phyloP scores from a whole-genome alignment of 345 rosid genomes.

The Citrus sinensis region DNA sequence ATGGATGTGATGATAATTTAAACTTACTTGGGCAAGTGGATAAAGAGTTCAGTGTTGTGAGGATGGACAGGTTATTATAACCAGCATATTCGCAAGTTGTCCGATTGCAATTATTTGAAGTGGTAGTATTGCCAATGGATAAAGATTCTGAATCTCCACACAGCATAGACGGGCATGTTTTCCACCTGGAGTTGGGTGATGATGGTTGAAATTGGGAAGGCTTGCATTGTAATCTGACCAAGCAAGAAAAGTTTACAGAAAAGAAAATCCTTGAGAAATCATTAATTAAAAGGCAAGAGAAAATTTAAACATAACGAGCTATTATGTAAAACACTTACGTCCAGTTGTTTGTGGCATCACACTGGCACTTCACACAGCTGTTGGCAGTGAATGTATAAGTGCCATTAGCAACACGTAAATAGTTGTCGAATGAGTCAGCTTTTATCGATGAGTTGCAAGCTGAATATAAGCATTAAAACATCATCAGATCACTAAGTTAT shows the following conservation, averaged over 20 bases:
- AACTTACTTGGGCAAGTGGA: slow-evolving; percentile 44
- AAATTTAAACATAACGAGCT: background rate
- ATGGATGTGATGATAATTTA: background rate
- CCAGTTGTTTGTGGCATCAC: slow-evolving; percentile 33
- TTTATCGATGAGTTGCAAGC: slow-evolving; percentile 44
- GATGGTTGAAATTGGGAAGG: slow-evolving; percentile 34
- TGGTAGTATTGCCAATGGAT: slow-evolving; percentile 40
- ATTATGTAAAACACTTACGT: slow-evolving; percentile 29
- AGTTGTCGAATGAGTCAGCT: slow-evolving; percentile 25
- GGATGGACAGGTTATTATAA: slow-evolving; percentile 37
- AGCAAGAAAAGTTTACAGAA: background rate
- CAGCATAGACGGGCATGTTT: slow-evolving; percentile 48
- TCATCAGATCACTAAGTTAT: background rate
- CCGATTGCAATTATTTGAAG: slow-evolving; percentile 31
- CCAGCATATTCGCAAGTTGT: slow-evolving; percentile 72
- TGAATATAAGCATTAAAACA: slow-evolving; percentile 15
- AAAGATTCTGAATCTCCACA: slow-evolving; percentile 41
- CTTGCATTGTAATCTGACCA: slow-evolving; percentile 64
- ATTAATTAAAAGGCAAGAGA: background rate
- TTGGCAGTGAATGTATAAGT: slow-evolving; percentile 42
- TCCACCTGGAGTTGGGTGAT: slow-evolving; percentile 14
- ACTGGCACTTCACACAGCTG: slow-evolving; percentile 43
- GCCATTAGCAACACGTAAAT: slow-evolving; percentile 32
- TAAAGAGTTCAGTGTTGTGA: slow-evolving; percentile 30
- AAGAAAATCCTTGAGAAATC: slow-evolving; percentile 1